Evolutionary conservation across 148 eudicot species (phyloP).

Genomic region (Chenopodium album): DNA sequence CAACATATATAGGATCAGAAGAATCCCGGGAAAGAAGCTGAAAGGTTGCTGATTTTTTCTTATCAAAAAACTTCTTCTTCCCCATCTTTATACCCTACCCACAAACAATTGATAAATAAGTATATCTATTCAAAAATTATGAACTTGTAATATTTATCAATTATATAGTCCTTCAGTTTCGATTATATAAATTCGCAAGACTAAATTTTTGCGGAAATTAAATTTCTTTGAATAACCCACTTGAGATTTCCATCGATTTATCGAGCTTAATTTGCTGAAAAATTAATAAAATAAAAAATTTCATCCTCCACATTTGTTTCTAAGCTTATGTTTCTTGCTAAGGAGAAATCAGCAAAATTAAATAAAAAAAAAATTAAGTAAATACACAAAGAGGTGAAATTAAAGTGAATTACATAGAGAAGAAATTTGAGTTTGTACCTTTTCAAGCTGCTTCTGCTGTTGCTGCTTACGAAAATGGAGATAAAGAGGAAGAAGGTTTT

Average conservation of each 20-base stretch:
- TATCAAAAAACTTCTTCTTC: constrained; percentile 83
- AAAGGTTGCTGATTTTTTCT: constrained; percentile 83
- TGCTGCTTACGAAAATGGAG: constrained; percentile 4
- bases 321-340: no score
- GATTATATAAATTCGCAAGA: no score
- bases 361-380: no score
- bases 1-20: constrained; percentile 53
- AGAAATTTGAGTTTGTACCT: no score
- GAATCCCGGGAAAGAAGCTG: constrained; percentile 72
- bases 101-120: background rate
- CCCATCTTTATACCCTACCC: constrained; percentile 39
- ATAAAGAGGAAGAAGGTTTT: background rate
- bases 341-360: no score
- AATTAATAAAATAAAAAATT: no score
- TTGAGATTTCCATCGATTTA: background rate
- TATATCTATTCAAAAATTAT: background rate
- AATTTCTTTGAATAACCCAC: background rate
- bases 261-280: background rate
- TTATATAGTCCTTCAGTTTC: no score
- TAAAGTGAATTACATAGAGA: no score
- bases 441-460: background rate
- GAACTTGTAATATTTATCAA: no score
- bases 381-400: no score
- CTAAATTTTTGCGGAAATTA: no score
- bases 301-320: no score